Evolutionary conservation across 1,284 basidiomycete species (phyloP), one percentile per base, ranked within the genome.

Genomic region (Afroboletus lepidellus): DNA sequence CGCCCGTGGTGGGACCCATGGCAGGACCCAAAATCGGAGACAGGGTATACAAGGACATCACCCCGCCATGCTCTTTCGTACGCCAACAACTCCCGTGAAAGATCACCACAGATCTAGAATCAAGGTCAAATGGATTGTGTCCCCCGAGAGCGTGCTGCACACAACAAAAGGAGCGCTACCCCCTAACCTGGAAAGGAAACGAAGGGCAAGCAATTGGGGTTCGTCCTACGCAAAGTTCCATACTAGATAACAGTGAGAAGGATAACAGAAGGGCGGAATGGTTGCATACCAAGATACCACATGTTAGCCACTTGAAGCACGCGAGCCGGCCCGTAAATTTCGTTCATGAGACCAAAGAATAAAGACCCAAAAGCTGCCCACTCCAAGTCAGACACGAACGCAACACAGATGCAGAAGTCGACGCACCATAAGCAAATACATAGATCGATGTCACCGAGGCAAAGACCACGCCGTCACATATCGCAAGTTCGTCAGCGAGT

Each of bases 41-140:
- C 7, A 90, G 69, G 0, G 87, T 84, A 65, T 89, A 90, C 1
- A 87, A 72, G 0, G 84, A 82, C 24, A 87, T 76, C 0, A 86
- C 85, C 55, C 76, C 72, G 0, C 88, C 88, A 57, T 87, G 75
- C 59, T 90, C 76, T 52, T 90, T 84, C 0, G 85, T 65, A n/a
- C 62, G 65, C 79, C 83, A 92, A 41, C 86, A 74, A 66, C 92
- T 90, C 2, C 81, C 78, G 0, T 92, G 70, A 2, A 85, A 78
- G 2, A n/a, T 85, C 90, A 38, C 85, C 87, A 52, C 84, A 83
- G 32, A 83, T 70, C 82, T 84, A 42, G 5, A 42, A 4, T 32
- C 16, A 7, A 8, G 0, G 23, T 54, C 18, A 34, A 20, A 20
- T 5, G 3, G 9, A 16, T 36, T 1, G 16, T 8, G 18, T 12